A percentile compares a stretch with the other conserved stretches of the same genome.
Conservation (phyloP, 176 grass and related monocot genomes). For the Hordeum marinum region DNA sequence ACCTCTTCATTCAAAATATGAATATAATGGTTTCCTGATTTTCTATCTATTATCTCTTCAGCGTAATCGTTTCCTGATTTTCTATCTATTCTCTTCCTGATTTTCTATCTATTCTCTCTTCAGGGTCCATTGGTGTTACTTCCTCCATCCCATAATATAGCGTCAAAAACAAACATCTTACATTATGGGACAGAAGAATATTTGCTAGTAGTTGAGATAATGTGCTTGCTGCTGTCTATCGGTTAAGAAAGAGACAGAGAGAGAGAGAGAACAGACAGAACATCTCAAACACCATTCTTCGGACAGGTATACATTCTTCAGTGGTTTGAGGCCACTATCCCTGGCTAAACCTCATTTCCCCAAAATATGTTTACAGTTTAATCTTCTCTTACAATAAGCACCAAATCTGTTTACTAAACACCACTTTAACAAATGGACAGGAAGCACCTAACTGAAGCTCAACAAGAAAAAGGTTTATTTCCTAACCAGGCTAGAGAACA, state of each 20-base stretch:
- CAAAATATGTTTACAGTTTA: conserved; percentile 27
- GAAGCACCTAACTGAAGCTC: conserved; percentile 32
- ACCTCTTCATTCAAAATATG: too few relatives aligned
- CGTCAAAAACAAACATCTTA: too few relatives aligned
- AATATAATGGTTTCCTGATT: too few relatives aligned
- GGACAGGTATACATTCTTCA: not conserved
- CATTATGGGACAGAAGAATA: too few relatives aligned
- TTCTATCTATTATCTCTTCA: too few relatives aligned
- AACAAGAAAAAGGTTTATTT: conserved; percentile 43
- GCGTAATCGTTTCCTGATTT: too few relatives aligned
- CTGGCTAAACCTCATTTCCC: conserved; percentile 2
- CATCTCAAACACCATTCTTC: not conserved
- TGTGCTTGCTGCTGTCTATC: not conserved
- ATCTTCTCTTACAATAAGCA: conserved; percentile 29
- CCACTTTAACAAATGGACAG: conserved; percentile 15
- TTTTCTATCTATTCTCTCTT: too few relatives aligned
- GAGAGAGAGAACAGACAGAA: not conserved
- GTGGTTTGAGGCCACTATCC: conserved; percentile 19
- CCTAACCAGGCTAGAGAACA: conserved; percentile 42
- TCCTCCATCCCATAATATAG: too few relatives aligned
- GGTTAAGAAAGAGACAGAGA: not conserved
- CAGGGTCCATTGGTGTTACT: too few relatives aligned
- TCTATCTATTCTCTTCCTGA: too few relatives aligned
- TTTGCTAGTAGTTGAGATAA: not conserved
- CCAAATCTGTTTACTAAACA: conserved; percentile 3